phyloP scores from a whole-genome alignment of 225 moss, liverwort and hornwort genomes.

The Physcomitrellopsis africana region DNA sequence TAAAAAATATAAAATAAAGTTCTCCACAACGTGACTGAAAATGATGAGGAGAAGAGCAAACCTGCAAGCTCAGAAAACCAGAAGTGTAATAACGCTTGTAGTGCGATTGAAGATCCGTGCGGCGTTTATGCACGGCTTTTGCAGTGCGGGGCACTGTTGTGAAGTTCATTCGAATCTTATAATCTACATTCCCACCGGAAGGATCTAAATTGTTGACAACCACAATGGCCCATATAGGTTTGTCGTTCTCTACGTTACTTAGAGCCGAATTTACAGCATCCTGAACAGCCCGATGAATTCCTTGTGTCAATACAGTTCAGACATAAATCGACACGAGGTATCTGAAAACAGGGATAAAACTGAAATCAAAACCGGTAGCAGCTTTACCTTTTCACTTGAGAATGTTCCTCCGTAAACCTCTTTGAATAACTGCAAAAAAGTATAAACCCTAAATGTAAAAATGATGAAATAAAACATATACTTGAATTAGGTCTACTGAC shows the following conservation, averaged over 20 bases:
- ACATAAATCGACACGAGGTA: not conserved
- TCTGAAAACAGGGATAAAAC: slow-evolving; percentile 13
- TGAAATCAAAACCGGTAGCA: slow-evolving; percentile 15
- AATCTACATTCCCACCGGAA: slow-evolving; percentile 76
- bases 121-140: slow-evolving; percentile 61
- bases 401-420: slow-evolving; percentile 93
- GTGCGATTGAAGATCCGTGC: slow-evolving; percentile 62
- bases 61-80: slow-evolving; percentile 96
- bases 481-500: not conserved
- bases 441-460: not conserved
- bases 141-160: slow-evolving; percentile 79
- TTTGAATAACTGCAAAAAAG: slow-evolving; percentile 66
- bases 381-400: slow-evolving; percentile 74
- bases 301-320: not conserved
- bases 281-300: slow-evolving; percentile 51
- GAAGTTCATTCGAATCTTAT: slow-evolving; percentile 96
- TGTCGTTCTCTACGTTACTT: slow-evolving; percentile 54
- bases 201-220: slow-evolving; percentile 80
- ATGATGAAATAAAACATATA: not conserved
- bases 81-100: slow-evolving; percentile 96
- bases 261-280: slow-evolving; percentile 85
- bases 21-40: not conserved
- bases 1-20: not conserved
- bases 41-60: slow-evolving; percentile 16
- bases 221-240: slow-evolving; percentile 88